Evolutionary conservation across 805 yeast species (phyloP), one percentile per base, ranked within the genome.

Genomic region (Starmerella vitae): DNA sequence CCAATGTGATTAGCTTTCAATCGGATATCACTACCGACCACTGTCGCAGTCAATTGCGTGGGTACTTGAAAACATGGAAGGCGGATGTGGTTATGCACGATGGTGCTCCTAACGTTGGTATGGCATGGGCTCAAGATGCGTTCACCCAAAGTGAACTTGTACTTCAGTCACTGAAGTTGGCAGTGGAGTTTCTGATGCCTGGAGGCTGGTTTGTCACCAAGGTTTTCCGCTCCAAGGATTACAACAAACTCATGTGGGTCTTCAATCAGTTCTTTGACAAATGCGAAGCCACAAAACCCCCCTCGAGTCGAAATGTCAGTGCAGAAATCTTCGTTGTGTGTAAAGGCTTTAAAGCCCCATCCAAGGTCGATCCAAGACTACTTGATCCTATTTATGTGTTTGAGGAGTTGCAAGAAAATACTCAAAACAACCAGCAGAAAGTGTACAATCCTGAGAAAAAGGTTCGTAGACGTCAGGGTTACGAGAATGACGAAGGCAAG

Each of bases 91-190:
- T 91, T 15, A 65, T 91, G 56, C 98, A 91, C 63, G 99, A 91
- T 70, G 99, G 99, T 77, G 99, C 99, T 21, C 99, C 99, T 22
- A 91, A 91, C 56, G 97, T 91, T 53, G 99, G 99, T 78, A 70
- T 91, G 56, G 94, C 94, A n/a, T 91, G 99, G 99, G 91, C 82
- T 17, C 99, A 91, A 62, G 99, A 91, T 74, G 98, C 99, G 1
- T 91, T 83, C 64, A 84, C 97, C 1, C 99, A 91, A 65, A 84
- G 95, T 20, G 97, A 88, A 57, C 74, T 91, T 51, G 93, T 94
- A 22, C 66, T 91, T 50, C 94, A 86, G 65, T 94, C 97, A 24
- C 68, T 91, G 54, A 84, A 78, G 59, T 68, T 91, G 44, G 99
- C 98, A 1, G 94, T 78, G 12, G 99, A 91, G 62, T 85, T 91